A percentile compares a stretch with the other conserved stretches of the same genome.
Evolutionary conservation across 2,329 filamentous ascomycete species (phyloP).

Genomic region (Claviceps arundinis): DNA sequence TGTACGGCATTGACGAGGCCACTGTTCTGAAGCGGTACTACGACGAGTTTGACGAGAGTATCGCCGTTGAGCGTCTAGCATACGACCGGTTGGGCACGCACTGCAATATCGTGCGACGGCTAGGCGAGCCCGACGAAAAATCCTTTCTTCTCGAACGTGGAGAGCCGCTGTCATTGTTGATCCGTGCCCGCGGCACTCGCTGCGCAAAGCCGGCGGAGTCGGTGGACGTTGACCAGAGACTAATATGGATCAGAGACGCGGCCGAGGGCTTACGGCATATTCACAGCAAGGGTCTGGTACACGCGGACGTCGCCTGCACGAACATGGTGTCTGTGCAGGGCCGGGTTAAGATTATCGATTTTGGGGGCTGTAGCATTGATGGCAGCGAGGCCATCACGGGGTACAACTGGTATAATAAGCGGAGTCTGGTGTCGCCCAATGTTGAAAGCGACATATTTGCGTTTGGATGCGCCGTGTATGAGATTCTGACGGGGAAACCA

Average conservation of each 20-base stretch:
- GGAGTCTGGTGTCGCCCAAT: not conserved
- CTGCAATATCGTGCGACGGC: slow-evolving; percentile 3
- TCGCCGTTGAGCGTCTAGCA: slow-evolving; percentile 3
- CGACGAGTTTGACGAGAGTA: slow-evolving; percentile 2
- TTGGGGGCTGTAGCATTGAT: slow-evolving; percentile 5
- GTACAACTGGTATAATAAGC: slow-evolving; percentile 4
- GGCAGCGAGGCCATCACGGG: slow-evolving; percentile 3
- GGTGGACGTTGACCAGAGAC: slow-evolving; percentile 1
- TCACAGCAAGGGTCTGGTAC: slow-evolving; percentile 3
- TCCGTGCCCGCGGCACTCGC: not conserved
- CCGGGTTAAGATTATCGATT: slow-evolving; percentile 5
- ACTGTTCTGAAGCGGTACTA: slow-evolving; percentile 5
- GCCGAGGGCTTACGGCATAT: slow-evolving; percentile 3
- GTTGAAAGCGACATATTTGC: not conserved
- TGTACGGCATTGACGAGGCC: slow-evolving; percentile 5
- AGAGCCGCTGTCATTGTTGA: not conserved
- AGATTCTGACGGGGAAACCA: not conserved
- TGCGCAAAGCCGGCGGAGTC: no score
- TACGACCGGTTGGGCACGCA: slow-evolving; percentile 3
- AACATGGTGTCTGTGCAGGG: slow-evolving; percentile 3
- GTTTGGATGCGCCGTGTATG: not conserved
- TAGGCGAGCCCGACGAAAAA: slow-evolving; percentile 1
- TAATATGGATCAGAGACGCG: slow-evolving; percentile 2
- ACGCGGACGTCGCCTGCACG: slow-evolving; percentile 4
- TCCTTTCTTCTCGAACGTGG: slow-evolving; percentile 5